Conservation (phyloP, 169 alveolate species). For the Plasmodium chabaudi region DNA sequence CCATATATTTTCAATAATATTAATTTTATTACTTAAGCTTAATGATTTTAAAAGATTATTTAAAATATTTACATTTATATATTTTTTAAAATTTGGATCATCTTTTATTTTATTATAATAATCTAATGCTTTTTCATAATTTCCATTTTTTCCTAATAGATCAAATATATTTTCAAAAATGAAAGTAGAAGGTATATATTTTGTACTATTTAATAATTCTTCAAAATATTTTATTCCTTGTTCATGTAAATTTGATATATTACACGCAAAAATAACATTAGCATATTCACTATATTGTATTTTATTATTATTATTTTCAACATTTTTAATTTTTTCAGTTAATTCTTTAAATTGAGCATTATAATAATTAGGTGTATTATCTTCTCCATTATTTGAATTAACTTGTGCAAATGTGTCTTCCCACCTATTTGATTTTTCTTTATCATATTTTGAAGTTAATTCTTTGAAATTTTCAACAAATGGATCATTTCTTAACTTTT, state of each 20-base stretch:
- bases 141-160: conserved; percentile 68
- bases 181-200: conserved; percentile 60
- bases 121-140: conserved; percentile 43
- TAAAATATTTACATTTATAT: conserved; percentile 54
- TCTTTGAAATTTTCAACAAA: conserved; percentile 27
- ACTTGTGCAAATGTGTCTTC: conserved; percentile 11
- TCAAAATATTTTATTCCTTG: conserved; percentile 74
- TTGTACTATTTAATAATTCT: conserved; percentile 71
- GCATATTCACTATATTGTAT: conserved; percentile 73
- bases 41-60: conserved; percentile 58
- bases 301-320: conserved; percentile 47
- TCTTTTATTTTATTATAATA: conserved; percentile 61
- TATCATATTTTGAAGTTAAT: neutral
- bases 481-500: conserved; percentile 66
- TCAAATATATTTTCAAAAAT: conserved; percentile 65
- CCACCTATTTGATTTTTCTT: conserved; percentile 2
- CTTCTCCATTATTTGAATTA: neutral
- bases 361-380: neutral
- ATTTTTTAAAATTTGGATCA: conserved; percentile 66
- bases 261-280: conserved; percentile 72
- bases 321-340: conserved; percentile 35
- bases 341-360: conserved; percentile 37
- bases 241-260: conserved; percentile 51
- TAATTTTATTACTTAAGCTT: conserved; percentile 49
- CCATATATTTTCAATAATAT: conserved; percentile 62